Evolutionary conservation across 1,284 basidiomycete genomes (phyloP), one percentile per base, ranked within the genome.

Genomic region (Moesziomyces globuligerus): DNA sequence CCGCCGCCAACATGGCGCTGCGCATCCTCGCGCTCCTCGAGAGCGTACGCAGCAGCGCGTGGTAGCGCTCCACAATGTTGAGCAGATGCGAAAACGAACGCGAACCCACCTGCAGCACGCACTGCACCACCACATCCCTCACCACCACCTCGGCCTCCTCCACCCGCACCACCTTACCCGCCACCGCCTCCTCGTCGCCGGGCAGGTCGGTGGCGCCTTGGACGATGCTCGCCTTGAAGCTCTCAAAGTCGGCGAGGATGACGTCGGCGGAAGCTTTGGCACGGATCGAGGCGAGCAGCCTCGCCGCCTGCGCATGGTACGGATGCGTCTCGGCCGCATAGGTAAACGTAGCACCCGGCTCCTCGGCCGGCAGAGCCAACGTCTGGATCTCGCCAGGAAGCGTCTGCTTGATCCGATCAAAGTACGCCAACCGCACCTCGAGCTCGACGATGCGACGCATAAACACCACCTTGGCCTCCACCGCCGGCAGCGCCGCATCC

Each of bases 31-130:
- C 74, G 58, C 85, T 87, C 1, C 87, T 85, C 15, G 85, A 88
- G 40, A 98, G 85, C 49, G 87, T 87, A 18, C 93, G 90, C 8
- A 98, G 86, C 0, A 98, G 85, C 11, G 89, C 88, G n/a, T 98
- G 89, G 83, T 98, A 98, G 32, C 84, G 89, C 83, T 99, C 96
- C 65, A 98, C 93, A 7, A 94, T 94, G 83, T 98, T 98, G 68
- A 98, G 88, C 78, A 98, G 90, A 83, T 99, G 96, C 0, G 94
- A 98, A 85, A 99, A 98, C 2, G 94, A 97, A 18, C 95, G 90
- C 10, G 91, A 90, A 46, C 96, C 96, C 53, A 98, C 91, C 77
- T 91, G 89, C 7, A 98, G 87, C 2, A 98, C 87, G 11, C 90
- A 91, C 79, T 98, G 94, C 43, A 93, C 87, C n/a, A 91, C 87